Base-by-base conservation (phyloP, 305 asterid genomes). In the Ajuga reptans region DNA sequence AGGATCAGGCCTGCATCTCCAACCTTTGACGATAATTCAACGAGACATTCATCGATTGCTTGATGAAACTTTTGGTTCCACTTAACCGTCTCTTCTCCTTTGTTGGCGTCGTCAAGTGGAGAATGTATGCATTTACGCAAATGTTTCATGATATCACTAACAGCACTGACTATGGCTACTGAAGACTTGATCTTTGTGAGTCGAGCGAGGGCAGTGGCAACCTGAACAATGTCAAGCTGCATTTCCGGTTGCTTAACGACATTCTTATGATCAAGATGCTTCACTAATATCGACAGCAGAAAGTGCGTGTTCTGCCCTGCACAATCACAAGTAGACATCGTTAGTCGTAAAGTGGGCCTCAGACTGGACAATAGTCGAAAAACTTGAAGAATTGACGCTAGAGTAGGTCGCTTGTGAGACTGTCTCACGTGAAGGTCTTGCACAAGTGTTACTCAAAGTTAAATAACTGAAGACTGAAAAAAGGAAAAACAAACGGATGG, bases 261-360 rank as follows among this genome's bases (percentile, higher is more conserved):
- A 66, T 81, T 89, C 79, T 89, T 94, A 78, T 91, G 97, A 74
- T 94, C 98, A 12, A 94, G 89, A 84, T 94, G 99, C 86, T 94
- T 94, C 75, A 94, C 87, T 78, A 91, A 86, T 77, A 79, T 84
- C 52, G 98, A 86, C 74, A 94, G 79, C 87, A 89, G 82, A 61
- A 87, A 84, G 81, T 94, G 99, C 9, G 93, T 75, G 72, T 87
- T 86, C 73, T 87, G 88, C 75, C 98, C 99, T 94, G 95, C 82
- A 85, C 64, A 64, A 76, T 65, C 54, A 66, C 68, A 59, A 67
- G 24, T 8, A 33, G 21, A 41, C 36, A 27, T 62, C 72, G 56
- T 60, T 39, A 61, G 55, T 47, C 57, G 31, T 11, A 58, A 47
- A 37, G 33, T 33, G 8, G 33, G 6, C 29, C 49, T 4, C 29